Evolutionary conservation across 2,329 filamentous ascomycete genomes (phyloP), one percentile per base, ranked within the genome.

Genomic region (Botrytis fabae): DNA sequence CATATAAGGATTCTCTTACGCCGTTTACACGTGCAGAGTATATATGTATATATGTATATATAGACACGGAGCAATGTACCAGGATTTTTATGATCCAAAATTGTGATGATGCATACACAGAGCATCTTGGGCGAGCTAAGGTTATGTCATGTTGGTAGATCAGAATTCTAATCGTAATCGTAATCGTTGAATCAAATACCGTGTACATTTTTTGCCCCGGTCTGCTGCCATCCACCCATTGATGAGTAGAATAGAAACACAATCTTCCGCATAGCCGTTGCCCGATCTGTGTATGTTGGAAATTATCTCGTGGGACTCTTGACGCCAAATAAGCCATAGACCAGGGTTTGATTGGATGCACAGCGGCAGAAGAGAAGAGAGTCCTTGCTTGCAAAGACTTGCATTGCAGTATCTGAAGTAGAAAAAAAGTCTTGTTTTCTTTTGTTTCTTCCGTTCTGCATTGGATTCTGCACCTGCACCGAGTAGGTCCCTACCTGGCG

Each of bases 341-440:
- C 40, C 20, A 57, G 65, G 65, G 35, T 42, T 25, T 32, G 28
- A 42, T 42, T 65, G 32, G 63, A 48, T 28, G 22, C 51, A 51
- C 25, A 51, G 63, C 63, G 64, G 35, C 35, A 54, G 63, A 40
- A 44, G 42, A 65, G 44, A 51, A n/a, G 25, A n/a, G 25, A 32
- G 22, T 18, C n/a, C n/a, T 63, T 44, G 25, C 25, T 44, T 42
- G 35, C 38, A 62, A 44, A 48, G 61, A 57, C n/a, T 28, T 28
- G 51, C 51, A 57, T 28, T 40, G 35, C 25, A 25, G 35, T 40
- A 57, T 68, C 64, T 68, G 35, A 68, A 66, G 63, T 7, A 22
- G n/a, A 44, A 63, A 40, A 54, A 66, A 51, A 51, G 46, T 66
- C 64, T 54, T 54, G 64, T n/a, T 57, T 57, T 54, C 64, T 57